phyloP scores from a whole-genome alignment of 345 rosid genomes.

The Hevea brasiliensis region DNA sequence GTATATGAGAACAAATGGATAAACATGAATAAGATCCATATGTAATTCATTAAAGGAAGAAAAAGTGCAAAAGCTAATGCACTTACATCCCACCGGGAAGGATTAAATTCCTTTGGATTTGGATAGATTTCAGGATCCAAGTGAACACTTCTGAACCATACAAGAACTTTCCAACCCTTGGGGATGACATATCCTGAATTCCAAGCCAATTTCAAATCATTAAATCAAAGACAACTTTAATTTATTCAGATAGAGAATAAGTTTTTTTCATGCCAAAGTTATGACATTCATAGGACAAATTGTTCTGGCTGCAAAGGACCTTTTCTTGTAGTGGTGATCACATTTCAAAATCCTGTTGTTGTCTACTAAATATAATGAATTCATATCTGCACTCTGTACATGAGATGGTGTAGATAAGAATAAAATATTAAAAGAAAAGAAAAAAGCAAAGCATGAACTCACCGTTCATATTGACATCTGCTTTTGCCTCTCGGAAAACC shows the following conservation, averaged over 20 bases:
- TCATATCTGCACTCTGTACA: no score
- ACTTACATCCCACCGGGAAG: conserved; percentile 89
- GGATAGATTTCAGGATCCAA: conserved; percentile 62
- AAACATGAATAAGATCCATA: neutral
- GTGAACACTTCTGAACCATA: conserved; percentile 80
- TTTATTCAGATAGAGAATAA: no score
- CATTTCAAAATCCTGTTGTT: no score
- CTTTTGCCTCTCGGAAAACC: conserved; percentile 76
- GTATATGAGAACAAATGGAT: no score
- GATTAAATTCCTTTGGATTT: conserved; percentile 65
- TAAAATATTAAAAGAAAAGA: no score
- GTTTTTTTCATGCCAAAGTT: no score
- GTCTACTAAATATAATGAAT: no score
- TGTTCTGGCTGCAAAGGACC: no score
- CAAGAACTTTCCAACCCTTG: conserved; percentile 81
- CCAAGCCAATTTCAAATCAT: neutral
- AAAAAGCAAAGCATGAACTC: conserved; percentile 4
- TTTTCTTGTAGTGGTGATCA: no score
- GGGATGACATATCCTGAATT: conserved; percentile 72
- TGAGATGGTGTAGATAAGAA: no score
- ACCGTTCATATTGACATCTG: conserved; percentile 58
- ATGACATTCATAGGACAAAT: no score
- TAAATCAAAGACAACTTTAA: no score
- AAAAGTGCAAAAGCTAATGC: neutral
- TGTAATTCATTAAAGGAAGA: neutral